Base-by-base conservation (phyloP, 2,329 filamentous ascomycete species). In the Alternaria angustiovoidea region DNA sequence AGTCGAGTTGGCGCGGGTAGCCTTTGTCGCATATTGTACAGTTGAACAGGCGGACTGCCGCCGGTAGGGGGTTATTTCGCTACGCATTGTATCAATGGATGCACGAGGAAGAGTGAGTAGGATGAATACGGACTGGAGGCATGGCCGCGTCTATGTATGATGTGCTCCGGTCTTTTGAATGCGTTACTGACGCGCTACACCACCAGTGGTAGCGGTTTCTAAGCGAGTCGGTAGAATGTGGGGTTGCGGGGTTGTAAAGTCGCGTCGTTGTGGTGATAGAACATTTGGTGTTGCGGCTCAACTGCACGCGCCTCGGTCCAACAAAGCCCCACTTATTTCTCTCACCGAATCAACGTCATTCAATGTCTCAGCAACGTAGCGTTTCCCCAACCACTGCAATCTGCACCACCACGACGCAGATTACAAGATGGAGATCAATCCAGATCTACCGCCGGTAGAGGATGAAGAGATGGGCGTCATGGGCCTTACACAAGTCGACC, bases 1-100 rank as follows among this genome's bases (percentile, higher is more conserved):
- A 97, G 78, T 98, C 94, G 75, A 96, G 94, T 85, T 96, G 94
- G 57, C 95, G 93, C 2, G 90, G 89, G 81, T 98, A 99, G 71
- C 94, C 94, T 81, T 98, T 98, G 65, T 91, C 68, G 83, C 95
- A 98, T 55, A 98, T 87, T 41, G 89, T 87, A 82, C 88, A 78
- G 53, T 71, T 71, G 69, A 78, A 78, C 61, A 70, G 61, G 51
- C 71, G 71, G 54, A 75, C 67, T 9, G 75, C 84, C 28, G 72
- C 83, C 58, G 69, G 66, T 38, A 72, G 59, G 32, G 86, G 88
- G 14, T 70, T 69, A 38, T 75, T 76, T 73, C 85, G 74, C 69
- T 79, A 62, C n/a, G 59, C n/a, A 26, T 18, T 28, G 49, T 54
- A 51, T 65, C 30, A 65, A 57, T 47, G 32, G n/a, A 41, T 38